phyloP scores from a whole-genome alignment of 495 filamentous ascomycete species.

The Friedmanniomyces simplex region DNA sequence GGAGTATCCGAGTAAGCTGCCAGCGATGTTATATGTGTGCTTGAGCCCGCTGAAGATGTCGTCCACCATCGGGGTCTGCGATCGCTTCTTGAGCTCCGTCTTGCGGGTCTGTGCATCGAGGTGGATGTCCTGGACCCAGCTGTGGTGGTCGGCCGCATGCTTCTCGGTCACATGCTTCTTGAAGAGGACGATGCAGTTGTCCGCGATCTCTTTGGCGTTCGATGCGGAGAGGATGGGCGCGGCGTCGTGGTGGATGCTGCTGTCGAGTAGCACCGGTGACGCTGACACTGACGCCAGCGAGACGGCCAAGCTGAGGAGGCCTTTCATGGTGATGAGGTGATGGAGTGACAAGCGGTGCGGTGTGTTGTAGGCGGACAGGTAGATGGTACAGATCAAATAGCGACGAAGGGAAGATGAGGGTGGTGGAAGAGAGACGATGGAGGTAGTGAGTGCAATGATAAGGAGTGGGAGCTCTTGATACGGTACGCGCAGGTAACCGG shows the following conservation, averaged over 20 bases:
- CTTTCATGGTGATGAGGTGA: slow-evolving; percentile 57
- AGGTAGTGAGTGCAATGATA: not conserved
- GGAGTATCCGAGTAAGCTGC: slow-evolving; percentile 76
- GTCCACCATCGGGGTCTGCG: slow-evolving; percentile 58
- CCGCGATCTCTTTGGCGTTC: slow-evolving; percentile 65
- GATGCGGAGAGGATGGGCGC: slow-evolving; percentile 80
- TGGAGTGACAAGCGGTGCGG: not conserved
- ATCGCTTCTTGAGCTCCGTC: slow-evolving; percentile 81
- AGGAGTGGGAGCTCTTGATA: not conserved
- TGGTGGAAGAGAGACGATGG: not conserved
- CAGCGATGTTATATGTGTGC: slow-evolving; percentile 88
- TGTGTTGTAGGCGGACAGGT: not conserved
- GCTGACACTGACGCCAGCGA: slow-evolving; percentile 52
- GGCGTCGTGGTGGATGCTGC: slow-evolving; percentile 72
- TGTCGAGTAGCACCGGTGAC: slow-evolving; percentile 61
- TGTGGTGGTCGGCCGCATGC: slow-evolving; percentile 65
- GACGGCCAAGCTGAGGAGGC: slow-evolving; percentile 49
- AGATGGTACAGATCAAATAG: not conserved
- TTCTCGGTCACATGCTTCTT: slow-evolving; percentile 77
- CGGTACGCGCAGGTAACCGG: too few relatives aligned
- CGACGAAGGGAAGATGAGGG: not conserved
- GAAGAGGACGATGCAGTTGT: slow-evolving; percentile 97
- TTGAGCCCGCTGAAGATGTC: slow-evolving; percentile 76
- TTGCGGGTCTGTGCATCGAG: slow-evolving; percentile 44
- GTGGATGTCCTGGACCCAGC: slow-evolving; percentile 85